Base-by-base conservation (phyloP, 805 yeast genomes). In the Candida orba region DNA sequence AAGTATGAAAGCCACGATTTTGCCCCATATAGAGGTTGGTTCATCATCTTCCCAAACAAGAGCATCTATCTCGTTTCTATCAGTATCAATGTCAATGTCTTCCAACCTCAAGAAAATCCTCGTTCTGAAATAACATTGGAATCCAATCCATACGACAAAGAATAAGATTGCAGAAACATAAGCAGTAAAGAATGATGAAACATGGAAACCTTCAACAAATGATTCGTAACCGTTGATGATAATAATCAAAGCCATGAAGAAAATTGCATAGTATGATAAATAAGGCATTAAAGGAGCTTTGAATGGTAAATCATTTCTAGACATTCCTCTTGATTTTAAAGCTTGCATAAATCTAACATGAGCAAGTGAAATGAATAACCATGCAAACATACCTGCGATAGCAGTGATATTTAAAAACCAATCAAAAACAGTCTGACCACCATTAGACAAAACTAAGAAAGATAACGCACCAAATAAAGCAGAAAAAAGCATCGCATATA, bases 401-500 rank as follows among this genome's bases (percentile, higher is more conserved):
- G 85, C 84, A n/a, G 86, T 75, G 53, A 84, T 81, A 60, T 81
- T 82, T 52, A 82, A 65, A 46, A 84, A 68, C 90, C 90, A 84
- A 56, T 73, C 66, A 66, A 84, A 84, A 27, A 80, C 89, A 4
- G 72, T 69, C 34, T 60, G 57, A 45, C 84, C 84, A 18, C 65
- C 60, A 6, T 81, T 71, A 35, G 65, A 65, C 17, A 76, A 76
- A 31, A 8, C 34, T 64, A 84, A 63, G 66, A 74, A 81, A 3
- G 80, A 87, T 44, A 84, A 63, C 22, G 77, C 66, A 38, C 90
- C 91, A 56, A 82, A 76, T 3, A 68, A 53, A 2, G 86, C 67
- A 6, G 88, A 79, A 58, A 69, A 60, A 2, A 74, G 42, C 20
- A 81, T 88, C 12, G 82, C 69, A 32, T 69, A 55, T 51, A 67